These are phyloP conservation scores for Leishmania martiniquensis DNA, from an alignment of 208 protist genomes.

Conservation along the genomic window DNA sequence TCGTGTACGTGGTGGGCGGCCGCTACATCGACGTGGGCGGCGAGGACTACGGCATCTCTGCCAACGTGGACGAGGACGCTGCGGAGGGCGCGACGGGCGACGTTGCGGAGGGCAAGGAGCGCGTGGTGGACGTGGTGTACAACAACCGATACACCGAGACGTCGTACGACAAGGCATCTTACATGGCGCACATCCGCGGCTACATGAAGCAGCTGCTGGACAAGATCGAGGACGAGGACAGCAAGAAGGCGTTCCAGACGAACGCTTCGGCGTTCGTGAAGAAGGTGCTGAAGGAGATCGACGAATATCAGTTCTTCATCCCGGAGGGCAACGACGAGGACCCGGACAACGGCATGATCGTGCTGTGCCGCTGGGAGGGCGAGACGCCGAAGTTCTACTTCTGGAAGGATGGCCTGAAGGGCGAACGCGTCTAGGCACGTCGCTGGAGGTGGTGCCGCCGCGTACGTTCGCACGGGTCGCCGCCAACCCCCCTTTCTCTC, in stretches of 20 bases:
- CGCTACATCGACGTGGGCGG: constrained; percentile 89
- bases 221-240: constrained; percentile 77
- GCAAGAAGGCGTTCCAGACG: constrained; percentile 90
- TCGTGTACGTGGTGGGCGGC: constrained; percentile 84
- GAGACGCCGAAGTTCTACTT: constrained; percentile 90
- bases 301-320: constrained; percentile 95
- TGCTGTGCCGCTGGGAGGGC: constrained; percentile 89
- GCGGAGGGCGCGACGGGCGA: constrained; percentile 85
- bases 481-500: no score
- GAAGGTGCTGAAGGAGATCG: constrained; percentile 92
- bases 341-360: constrained; percentile 90
- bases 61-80: constrained; percentile 91
- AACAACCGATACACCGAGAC: constrained; percentile 93
- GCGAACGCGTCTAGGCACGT: constrained; percentile 74
- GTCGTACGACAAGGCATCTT: constrained; percentile 93
- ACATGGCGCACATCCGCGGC: constrained; percentile 92
- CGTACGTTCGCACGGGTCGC: no score
- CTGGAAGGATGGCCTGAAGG: constrained; percentile 92
- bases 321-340: constrained; percentile 92
- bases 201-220: constrained; percentile 93
- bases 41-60: constrained; percentile 91
- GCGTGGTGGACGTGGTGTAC: constrained; percentile 89
- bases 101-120: constrained; percentile 77
- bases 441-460: neutral
- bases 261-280: constrained; percentile 90